Percentiles rank a stretch among this genome's conserved stretches.
Conservation (phyloP, 202 grass and related monocot genomes). For the Schoenoplectus triqueter region DNA sequence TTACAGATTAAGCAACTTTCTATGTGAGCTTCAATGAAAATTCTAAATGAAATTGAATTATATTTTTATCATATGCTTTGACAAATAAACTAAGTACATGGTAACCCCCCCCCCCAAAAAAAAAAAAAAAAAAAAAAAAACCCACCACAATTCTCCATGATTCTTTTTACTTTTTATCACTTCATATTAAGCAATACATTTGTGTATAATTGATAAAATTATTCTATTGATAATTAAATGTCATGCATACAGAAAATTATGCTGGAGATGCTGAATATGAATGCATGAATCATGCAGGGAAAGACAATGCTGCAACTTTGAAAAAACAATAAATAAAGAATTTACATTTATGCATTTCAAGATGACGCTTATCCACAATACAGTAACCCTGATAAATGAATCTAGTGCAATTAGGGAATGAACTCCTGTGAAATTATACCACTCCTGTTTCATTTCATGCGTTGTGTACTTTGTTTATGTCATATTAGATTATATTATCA, state of each 20-base stretch:
- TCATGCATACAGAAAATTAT: not conserved
- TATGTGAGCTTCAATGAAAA: not conserved
- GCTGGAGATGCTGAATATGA: not conserved
- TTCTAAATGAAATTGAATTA: conserved; percentile 1
- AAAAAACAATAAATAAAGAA: not conserved
- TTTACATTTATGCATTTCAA: not conserved
- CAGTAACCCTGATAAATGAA: not conserved
- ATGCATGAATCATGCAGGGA: not conserved
- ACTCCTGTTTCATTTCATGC: not conserved
- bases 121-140: too few species aligned
- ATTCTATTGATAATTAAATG: not conserved
- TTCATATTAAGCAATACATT: not conserved
- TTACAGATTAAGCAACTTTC: not conserved
- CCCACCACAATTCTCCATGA: not conserved
- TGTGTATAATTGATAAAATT: not conserved
- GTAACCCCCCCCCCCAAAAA: not conserved
- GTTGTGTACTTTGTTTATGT: conserved; percentile 14
- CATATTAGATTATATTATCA: conserved; percentile 10
- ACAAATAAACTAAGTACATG: conserved; percentile 13
- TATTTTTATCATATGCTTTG: not conserved
- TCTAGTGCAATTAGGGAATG: not conserved
- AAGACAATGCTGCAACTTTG: not conserved
- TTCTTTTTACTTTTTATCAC: not conserved
- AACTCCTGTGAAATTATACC: not conserved
- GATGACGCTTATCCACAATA: not conserved